Conservation (phyloP, 352 stramenopile genomes). For the Phytopythium delawarense region DNA sequence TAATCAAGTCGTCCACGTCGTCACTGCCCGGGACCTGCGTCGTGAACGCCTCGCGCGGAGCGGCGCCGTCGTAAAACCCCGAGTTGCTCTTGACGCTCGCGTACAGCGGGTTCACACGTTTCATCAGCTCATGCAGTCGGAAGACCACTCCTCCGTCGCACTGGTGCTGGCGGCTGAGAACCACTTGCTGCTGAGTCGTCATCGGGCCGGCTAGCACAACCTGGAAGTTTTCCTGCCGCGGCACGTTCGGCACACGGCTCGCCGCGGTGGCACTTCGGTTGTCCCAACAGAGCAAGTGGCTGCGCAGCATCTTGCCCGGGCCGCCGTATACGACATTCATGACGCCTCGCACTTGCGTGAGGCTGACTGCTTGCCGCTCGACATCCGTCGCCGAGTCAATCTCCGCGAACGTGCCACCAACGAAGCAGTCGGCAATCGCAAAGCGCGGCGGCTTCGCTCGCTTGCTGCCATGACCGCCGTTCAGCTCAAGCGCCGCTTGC, state of each 20-base stretch:
- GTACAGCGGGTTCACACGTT: no score
- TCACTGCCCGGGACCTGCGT: no score
- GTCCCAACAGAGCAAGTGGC: conserved; percentile 28
- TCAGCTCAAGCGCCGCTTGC: no score
- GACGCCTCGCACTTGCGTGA: neutral
- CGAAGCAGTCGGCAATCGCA: neutral
- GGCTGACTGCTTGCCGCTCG: neutral
- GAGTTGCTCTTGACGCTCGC: no score
- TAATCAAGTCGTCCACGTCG: no score
- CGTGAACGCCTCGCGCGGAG: no score
- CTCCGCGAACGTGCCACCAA: neutral
- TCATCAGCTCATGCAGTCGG: no score
- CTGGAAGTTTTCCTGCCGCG: neutral
- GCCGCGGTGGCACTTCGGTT: conserved; percentile 20
- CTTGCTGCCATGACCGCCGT: no score
- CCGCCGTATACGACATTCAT: conserved; percentile 19
- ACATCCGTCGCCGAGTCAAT: neutral
- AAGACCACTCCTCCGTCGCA: conserved; percentile 6
- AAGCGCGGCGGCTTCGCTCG: neutral
- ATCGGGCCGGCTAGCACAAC: neutral
- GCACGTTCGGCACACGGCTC: neutral
- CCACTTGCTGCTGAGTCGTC: conserved; percentile 2
- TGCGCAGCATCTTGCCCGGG: conserved; percentile 16
- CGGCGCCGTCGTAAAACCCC: no score
- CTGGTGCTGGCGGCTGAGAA: conserved; percentile 13